These are phyloP conservation scores for Globisporangium iwayamae DNA, from an alignment of 352 stramenopile genomes.

Conservation along the genomic window DNA sequence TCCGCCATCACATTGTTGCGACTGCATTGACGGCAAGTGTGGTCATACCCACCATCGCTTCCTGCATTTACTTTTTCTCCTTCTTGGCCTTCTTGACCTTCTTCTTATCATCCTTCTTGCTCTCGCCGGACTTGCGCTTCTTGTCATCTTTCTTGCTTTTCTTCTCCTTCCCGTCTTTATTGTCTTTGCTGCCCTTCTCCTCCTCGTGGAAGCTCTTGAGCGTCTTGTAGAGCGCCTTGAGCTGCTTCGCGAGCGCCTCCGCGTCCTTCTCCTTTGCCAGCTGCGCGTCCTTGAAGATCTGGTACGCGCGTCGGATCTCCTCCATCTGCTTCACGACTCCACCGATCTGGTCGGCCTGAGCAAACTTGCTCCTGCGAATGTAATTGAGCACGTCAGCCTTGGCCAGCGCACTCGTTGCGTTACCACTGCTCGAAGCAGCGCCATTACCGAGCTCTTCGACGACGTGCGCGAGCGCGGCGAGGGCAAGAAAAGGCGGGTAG, in stretches of 20 bases:
- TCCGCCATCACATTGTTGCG: not conserved
- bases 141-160: constrained; percentile 69
- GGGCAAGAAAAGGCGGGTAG: constrained; percentile 66
- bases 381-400: constrained; percentile 52
- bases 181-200: constrained; percentile 31
- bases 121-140: constrained; percentile 37
- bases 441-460: constrained; percentile 52
- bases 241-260: constrained; percentile 47
- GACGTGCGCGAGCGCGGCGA: constrained; percentile 56
- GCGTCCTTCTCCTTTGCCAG: constrained; percentile 27
- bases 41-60: constrained; percentile 17
- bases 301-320: constrained; percentile 32
- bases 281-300: constrained; percentile 33
- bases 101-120: constrained; percentile 51
- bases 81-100: constrained; percentile 72
- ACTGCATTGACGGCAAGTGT: too few species aligned
- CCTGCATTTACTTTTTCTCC: constrained; percentile 50
- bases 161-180: constrained; percentile 42
- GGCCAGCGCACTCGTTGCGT: constrained; percentile 22
- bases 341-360: constrained; percentile 43
- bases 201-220: constrained; percentile 82
- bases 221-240: constrained; percentile 86
- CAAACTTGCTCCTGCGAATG: constrained; percentile 68
- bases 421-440: not conserved
- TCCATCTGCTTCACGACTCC: constrained; percentile 32